A percentile compares a stretch with the other conserved stretches of the same genome.
These are phyloP conservation scores for Flaveria brownii DNA, from an alignment of 129 eudicot genomes.

Conservation along the genomic window DNA sequence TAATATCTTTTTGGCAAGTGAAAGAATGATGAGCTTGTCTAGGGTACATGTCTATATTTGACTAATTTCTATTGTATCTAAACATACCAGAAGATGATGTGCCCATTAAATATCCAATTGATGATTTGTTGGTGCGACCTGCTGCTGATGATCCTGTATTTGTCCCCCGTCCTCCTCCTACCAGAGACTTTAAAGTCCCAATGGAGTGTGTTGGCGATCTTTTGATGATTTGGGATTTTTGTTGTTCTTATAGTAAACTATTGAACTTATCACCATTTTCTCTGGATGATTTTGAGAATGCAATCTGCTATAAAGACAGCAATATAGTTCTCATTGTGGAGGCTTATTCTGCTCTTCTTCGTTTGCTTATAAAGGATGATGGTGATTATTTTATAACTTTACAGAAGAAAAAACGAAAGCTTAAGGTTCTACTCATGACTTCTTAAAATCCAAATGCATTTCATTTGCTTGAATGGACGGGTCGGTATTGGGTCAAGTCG, in stretches of 20 bases:
- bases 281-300: conserved; percentile 82
- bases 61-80: conserved; percentile 13
- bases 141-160: conserved; percentile 63
- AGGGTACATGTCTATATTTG: not conserved
- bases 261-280: conserved; percentile 69
- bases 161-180: conserved; percentile 64
- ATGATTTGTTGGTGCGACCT: conserved; percentile 72
- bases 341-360: conserved; percentile 76
- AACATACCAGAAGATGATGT: conserved; percentile 46
- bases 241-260: conserved; percentile 68
- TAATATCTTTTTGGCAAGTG: conserved; percentile 10
- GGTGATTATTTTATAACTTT: conserved; percentile 51
- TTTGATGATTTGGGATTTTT: conserved; percentile 95
- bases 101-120: conserved; percentile 75
- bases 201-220: conserved; percentile 87
- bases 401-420: conserved; percentile 60
- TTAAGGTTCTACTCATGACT: conserved; percentile 52
- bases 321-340: conserved; percentile 70
- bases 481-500: not conserved
- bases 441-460: conserved; percentile 5
- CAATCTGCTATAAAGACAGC: conserved; percentile 79
- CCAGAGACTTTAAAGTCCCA: conserved; percentile 65
- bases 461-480: not conserved
- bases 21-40: not conserved
- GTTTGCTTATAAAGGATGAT: conserved; percentile 69